Evolutionary conservation across 1,139 yeast species (phyloP).

Genomic region (Blastobotrys arbuscula): DNA sequence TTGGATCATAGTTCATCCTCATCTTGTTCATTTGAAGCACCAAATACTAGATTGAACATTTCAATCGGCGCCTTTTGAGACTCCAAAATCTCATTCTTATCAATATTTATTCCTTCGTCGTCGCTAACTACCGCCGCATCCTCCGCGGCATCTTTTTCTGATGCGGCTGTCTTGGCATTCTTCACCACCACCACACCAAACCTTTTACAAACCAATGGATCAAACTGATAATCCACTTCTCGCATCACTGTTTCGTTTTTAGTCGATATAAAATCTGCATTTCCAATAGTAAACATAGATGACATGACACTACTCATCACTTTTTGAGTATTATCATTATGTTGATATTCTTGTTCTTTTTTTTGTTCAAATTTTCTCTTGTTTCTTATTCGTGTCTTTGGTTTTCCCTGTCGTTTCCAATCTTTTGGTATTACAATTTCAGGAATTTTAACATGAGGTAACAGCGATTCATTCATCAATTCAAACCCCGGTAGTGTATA

Average conservation of each 20-base stretch:
- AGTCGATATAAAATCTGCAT: background rate
- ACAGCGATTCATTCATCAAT: conserved; percentile 5
- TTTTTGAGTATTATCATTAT: conserved; percentile 6
- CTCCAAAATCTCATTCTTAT: conserved; percentile 22
- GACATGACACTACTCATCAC: conserved; percentile 29
- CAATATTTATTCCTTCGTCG: conserved; percentile 12
- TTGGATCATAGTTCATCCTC: background rate
- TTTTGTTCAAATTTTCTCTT: background rate
- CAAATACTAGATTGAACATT: conserved; percentile 18
- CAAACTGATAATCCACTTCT: conserved; percentile 24
- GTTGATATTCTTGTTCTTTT: background rate
- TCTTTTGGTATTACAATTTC: background rate
- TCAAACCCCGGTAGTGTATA: conserved; percentile 22
- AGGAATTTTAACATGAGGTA: background rate
- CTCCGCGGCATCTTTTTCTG: background rate
- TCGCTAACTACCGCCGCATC: background rate
- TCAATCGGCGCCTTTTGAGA: conserved; percentile 22
- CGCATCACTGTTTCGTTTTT: background rate
- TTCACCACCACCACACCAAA: conserved; percentile 20
- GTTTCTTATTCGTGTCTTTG: background rate
- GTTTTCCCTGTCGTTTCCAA: background rate
- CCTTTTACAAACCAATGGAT: conserved; percentile 28
- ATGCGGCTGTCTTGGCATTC: background rate
- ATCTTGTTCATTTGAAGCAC: background rate
- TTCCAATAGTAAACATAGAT: conserved; percentile 21